A percentile compares a stretch with the other conserved stretches of the same genome.
These are phyloP conservation scores for Pseudofabraea citricarpa DNA, from an alignment of 2,329 filamentous ascomycete species.

Conservation along the genomic window DNA sequence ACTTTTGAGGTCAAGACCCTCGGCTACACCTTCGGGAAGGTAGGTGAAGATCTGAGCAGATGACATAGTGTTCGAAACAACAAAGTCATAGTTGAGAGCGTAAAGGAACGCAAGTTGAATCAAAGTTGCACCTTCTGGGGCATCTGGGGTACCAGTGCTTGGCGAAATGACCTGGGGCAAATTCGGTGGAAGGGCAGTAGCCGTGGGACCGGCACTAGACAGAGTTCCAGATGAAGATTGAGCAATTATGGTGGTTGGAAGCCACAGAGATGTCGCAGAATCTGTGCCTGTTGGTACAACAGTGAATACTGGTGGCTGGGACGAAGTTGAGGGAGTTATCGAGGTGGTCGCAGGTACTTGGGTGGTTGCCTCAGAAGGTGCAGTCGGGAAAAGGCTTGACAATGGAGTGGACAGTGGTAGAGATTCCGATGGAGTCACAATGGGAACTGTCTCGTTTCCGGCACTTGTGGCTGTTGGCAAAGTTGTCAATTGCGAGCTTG, in stretches of 20 bases:
- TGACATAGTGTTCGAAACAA: slow-evolving; percentile 65
- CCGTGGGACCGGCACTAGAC: slow-evolving; percentile 16
- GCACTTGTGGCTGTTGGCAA: neutral
- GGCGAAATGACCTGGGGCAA: slow-evolving; percentile 25
- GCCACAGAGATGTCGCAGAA: slow-evolving; percentile 18
- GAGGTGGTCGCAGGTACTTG: neutral
- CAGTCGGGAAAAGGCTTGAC: slow-evolving; percentile 3
- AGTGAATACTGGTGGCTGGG: slow-evolving; percentile 1
- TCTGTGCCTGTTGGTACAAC: slow-evolving; percentile 23
- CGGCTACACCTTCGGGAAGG: slow-evolving; percentile 57
- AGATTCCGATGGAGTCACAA: neutral
- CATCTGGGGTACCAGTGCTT: slow-evolving; percentile 10
- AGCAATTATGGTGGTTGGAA: slow-evolving; percentile 22
- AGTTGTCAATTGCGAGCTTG: neutral
- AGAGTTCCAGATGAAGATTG: slow-evolving; percentile 14
- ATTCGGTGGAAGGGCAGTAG: slow-evolving; percentile 13
- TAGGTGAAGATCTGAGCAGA: slow-evolving; percentile 81
- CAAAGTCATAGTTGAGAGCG: slow-evolving; percentile 78
- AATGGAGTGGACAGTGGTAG: neutral
- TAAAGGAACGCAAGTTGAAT: slow-evolving; percentile 84
- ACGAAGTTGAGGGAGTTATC: too few species aligned
- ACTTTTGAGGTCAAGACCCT: slow-evolving; percentile 43
- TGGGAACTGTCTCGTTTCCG: neutral
- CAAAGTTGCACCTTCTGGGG: slow-evolving; percentile 54
- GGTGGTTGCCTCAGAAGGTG: slow-evolving; percentile 3